A percentile compares a stretch with the other conserved stretches of the same genome.
Conservation (phyloP, 2,329 filamentous ascomycete species). For the Colletotrichum karsti region DNA sequence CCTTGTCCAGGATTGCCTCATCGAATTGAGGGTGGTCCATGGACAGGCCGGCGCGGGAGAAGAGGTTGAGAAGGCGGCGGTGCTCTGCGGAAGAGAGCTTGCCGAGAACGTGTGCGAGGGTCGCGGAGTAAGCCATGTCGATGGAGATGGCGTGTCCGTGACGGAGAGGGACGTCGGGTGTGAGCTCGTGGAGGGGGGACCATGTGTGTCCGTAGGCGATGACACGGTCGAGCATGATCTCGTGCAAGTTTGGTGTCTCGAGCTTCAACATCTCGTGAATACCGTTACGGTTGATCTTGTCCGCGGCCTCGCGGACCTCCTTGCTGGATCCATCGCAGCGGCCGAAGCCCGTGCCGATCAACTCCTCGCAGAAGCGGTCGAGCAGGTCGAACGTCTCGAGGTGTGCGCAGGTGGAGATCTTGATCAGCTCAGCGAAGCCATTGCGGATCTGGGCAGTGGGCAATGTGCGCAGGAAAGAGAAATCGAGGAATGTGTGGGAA, state of each 20-base stretch:
- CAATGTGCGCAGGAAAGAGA: slow-evolving; percentile 74
- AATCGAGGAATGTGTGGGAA: slow-evolving; percentile 77
- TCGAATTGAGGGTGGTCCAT: slow-evolving; percentile 78
- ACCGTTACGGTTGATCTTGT: slow-evolving; percentile 73
- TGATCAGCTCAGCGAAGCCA: slow-evolving; percentile 79
- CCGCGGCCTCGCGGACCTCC: slow-evolving; percentile 68
- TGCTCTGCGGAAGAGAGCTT: slow-evolving; percentile 69
- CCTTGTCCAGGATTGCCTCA: slow-evolving; percentile 70
- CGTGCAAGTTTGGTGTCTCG: slow-evolving; percentile 77
- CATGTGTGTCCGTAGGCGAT: slow-evolving; percentile 81
- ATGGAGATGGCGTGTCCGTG: slow-evolving; percentile 80
- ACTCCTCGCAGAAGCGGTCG: slow-evolving; percentile 73
- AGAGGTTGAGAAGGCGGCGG: slow-evolving; percentile 69
- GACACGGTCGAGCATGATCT: slow-evolving; percentile 76
- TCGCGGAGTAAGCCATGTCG: slow-evolving; percentile 80
- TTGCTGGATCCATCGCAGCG: slow-evolving; percentile 62
- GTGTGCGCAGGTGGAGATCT: slow-evolving; percentile 78
- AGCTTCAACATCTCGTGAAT: slow-evolving; percentile 79
- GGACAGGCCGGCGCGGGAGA: slow-evolving; percentile 74
- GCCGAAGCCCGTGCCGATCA: slow-evolving; percentile 73
- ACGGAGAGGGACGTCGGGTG: slow-evolving; percentile 72
- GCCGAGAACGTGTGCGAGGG: slow-evolving; percentile 70
- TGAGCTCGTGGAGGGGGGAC: slow-evolving; percentile 77
- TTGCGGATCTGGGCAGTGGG: slow-evolving; percentile 75
- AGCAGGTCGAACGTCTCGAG: slow-evolving; percentile 72